Evolutionary conservation across 352 stramenopile species (phyloP).

Genomic region (Peronospora destructor): DNA sequence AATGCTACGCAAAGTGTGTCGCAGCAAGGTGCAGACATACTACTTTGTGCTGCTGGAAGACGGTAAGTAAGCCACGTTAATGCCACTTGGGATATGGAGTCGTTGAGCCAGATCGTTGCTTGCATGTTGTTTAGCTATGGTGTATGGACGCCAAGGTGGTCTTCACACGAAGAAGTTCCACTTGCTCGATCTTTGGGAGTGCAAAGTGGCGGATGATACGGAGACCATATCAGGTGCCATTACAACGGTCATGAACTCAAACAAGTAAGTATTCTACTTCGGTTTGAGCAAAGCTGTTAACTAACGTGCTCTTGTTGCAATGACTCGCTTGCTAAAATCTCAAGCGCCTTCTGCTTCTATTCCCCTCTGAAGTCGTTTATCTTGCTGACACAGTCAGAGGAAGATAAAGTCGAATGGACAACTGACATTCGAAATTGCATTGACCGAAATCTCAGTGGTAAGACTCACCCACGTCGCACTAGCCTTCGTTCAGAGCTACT

Average conservation of each 20-base stretch:
- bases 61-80: conserved; percentile 34
- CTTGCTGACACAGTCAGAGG: conserved; percentile 55
- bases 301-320: conserved; percentile 9
- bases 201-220: conserved; percentile 63
- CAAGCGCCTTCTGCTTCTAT: conserved; percentile 79
- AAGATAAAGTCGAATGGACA: conserved; percentile 61
- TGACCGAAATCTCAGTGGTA: conserved; percentile 44
- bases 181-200: conserved; percentile 72
- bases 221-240: conserved; percentile 66
- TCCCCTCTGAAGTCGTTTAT: conserved; percentile 85
- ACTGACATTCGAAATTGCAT: conserved; percentile 58
- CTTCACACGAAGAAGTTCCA: conserved; percentile 81
- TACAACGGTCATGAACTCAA: conserved; percentile 52
- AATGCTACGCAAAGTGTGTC: conserved; percentile 78
- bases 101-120: not conserved
- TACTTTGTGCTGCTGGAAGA: conserved; percentile 82
- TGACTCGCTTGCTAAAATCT: conserved; percentile 4
- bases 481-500: conserved; percentile 58
- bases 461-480: conserved; percentile 38
- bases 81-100: not conserved
- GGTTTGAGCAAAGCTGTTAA: conserved; percentile 1
- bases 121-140: conserved; percentile 36
- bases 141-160: conserved; percentile 58
- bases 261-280: conserved; percentile 41
- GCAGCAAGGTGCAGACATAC: conserved; percentile 76